phyloP scores from a whole-genome alignment of 495 filamentous ascomycete genomes.

The Corynascus novoguineensis region DNA sequence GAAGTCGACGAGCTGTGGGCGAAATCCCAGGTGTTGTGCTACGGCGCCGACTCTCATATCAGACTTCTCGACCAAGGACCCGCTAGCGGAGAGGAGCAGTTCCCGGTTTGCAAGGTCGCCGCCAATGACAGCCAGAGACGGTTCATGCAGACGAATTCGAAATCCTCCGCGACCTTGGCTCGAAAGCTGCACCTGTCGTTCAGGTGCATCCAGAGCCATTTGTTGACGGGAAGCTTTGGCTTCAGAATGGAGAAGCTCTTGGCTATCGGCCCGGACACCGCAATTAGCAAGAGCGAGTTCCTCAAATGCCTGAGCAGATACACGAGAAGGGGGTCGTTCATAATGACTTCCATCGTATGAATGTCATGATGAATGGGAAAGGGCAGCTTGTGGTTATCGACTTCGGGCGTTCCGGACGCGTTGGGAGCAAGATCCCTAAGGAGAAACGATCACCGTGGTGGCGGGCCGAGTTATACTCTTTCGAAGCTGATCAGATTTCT shows the following conservation, averaged over 20 bases:
- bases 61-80: conserved; percentile 3
- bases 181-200: not conserved
- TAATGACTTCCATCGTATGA: conserved; percentile 2
- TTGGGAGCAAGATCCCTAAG: not conserved
- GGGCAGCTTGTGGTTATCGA: conserved; percentile 3
- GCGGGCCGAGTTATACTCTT: conserved; percentile 4
- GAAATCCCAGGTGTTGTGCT: not conserved
- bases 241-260: conserved; percentile 1
- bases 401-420: conserved; percentile 2
- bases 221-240: conserved; percentile 1
- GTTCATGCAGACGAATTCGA: conserved; percentile 1
- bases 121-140: conserved; percentile 1
- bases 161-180: conserved; percentile 1
- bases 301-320: conserved; percentile 1
- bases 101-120: not conserved
- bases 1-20: conserved; percentile 1
- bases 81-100: conserved; percentile 1
- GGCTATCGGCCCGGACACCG: not conserved
- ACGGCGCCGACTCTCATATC: conserved; percentile 3
- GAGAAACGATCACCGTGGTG: conserved; percentile 4
- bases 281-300: not conserved
- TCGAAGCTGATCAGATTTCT: not conserved
- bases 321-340: conserved; percentile 1
- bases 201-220: conserved; percentile 2
- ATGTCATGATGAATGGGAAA: not conserved